Evolutionary conservation across 2,329 filamentous ascomycete species (phyloP).

Genomic region (Fusarium secorum): DNA sequence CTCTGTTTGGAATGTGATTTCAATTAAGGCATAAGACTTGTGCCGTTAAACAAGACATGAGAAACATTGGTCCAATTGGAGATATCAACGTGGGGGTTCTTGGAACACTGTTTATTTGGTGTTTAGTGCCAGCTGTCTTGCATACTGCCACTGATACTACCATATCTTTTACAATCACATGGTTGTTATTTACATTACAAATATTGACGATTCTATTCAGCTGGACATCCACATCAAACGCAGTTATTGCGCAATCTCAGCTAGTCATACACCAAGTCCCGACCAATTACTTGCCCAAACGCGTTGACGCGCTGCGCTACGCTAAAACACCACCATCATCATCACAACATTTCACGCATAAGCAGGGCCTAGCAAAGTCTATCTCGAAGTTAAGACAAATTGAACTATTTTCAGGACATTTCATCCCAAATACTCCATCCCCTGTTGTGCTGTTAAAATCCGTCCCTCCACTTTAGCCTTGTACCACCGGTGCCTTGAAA

Average conservation of each 20-base stretch:
- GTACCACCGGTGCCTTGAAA: slow-evolving; percentile 42
- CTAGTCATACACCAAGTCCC: slow-evolving; percentile 8
- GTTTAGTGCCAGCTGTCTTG: slow-evolving; percentile 17
- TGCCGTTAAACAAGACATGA: neutral
- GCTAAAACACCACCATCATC: slow-evolving; percentile 33
- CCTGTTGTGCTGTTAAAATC: slow-evolving; percentile 5
- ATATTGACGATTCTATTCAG: neutral
- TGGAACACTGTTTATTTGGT: neutral
- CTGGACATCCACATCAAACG: neutral
- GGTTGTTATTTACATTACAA: neutral
- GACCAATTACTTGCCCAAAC: slow-evolving; percentile 21
- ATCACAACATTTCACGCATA: slow-evolving; percentile 27
- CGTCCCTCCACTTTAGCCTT: neutral
- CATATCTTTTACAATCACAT: neutral
- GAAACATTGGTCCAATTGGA: slow-evolving; percentile 23
- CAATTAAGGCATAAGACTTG: neutral
- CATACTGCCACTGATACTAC: neutral
- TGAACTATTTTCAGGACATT: neutral
- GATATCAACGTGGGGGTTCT: neutral
- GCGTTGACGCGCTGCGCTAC: slow-evolving; percentile 25
- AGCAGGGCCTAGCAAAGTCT: slow-evolving; percentile 15
- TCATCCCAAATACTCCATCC: neutral
- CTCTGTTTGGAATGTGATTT: neutral
- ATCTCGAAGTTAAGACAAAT: slow-evolving; percentile 1
- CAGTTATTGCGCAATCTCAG: slow-evolving; percentile 4